Conservation (phyloP, 495 filamentous ascomycete genomes). For the Hypoxylon cercidicola region DNA sequence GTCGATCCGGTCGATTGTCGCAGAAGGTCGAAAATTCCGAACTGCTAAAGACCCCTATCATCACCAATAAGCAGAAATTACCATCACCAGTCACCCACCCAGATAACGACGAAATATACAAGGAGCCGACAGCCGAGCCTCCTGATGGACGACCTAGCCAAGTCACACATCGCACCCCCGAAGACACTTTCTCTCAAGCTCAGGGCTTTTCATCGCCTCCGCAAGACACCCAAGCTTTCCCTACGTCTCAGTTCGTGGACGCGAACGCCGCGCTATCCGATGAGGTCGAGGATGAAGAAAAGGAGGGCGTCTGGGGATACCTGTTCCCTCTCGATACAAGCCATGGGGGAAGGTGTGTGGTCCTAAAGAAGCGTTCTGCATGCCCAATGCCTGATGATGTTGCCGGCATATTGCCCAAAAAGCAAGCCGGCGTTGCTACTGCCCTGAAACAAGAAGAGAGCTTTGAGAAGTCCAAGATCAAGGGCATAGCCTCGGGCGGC, state of each 20-base stretch:
- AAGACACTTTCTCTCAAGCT: slow-evolving; percentile 58
- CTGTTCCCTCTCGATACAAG: slow-evolving; percentile 80
- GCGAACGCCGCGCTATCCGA: slow-evolving; percentile 78
- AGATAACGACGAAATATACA: slow-evolving; percentile 70
- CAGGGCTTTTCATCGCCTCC: slow-evolving; percentile 63
- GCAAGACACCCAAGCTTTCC: slow-evolving; percentile 71
- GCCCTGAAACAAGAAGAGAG: slow-evolving; percentile 64
- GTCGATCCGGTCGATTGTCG: slow-evolving; percentile 69
- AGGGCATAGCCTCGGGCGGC: slow-evolving; percentile 74
- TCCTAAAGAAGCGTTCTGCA: slow-evolving; percentile 72
- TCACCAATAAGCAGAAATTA: slow-evolving; percentile 71
- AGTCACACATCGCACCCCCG: slow-evolving; percentile 60
- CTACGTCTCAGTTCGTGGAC: slow-evolving; percentile 83
- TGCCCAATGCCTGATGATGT: slow-evolving; percentile 67
- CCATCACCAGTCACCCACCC: slow-evolving; percentile 85
- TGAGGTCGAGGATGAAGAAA: slow-evolving; percentile 86
- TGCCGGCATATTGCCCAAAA: slow-evolving; percentile 24
- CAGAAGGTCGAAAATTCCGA: slow-evolving; percentile 56
- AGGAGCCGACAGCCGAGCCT: slow-evolving; percentile 78
- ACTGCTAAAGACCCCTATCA: slow-evolving; percentile 66
- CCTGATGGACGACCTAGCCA: slow-evolving; percentile 70
- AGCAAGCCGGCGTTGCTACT: slow-evolving; percentile 50
- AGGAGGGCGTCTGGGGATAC: slow-evolving; percentile 96
- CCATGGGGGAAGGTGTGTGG: slow-evolving; percentile 71
- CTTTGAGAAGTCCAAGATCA: slow-evolving; percentile 67